Base-by-base conservation (phyloP, 176 grass and related monocot species). In the Luzula sylvatica region DNA sequence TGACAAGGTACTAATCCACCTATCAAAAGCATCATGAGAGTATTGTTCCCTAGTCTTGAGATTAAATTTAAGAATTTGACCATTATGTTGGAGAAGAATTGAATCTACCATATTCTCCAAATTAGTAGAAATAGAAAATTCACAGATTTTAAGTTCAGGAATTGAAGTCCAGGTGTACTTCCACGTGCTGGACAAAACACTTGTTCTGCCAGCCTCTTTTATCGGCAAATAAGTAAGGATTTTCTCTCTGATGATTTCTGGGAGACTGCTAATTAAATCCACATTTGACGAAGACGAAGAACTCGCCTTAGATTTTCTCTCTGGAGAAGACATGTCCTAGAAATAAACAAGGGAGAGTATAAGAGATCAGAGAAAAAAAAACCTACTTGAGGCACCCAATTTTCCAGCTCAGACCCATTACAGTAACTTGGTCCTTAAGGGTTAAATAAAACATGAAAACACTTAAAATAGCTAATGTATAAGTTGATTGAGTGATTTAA, bases 91-190 rank as follows among this genome's bases (percentile, higher is more conserved):
- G 9, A 58, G 30, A 35, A 58, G 55, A 35, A 58, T 20, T 11
- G 14, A 3, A 15, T 58, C 55, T 11, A 58, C 55, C 20, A 58
- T 6, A n/a, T 58, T 35, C 2, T 5, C 55, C 30, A 14, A 16
- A 3, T 21, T 29, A 58, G 20, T 14, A 19, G 12, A 12, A 17
- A 11, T 14, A 4, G 15, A 58, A 38, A n/a, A 8, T 38, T 58
- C 55, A 11, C 25, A 14, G 23, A 58, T 28, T 15, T 18, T 15
- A 14, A 58, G 25, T 14, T 58, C 25, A 15, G 55, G 55, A 29
- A 58, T 58, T 19, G 25, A 58, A 35, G 20, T 17, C 55, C 55
- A 58, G 4, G 35, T 19, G 38, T 58, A 58, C 19, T 25, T 58
- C 55, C 27, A 58, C 12, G 32, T 26, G 11, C 23, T 38, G 8